Base-by-base conservation (phyloP, 805 yeast genomes). In the Saturnispora mendoncae region DNA sequence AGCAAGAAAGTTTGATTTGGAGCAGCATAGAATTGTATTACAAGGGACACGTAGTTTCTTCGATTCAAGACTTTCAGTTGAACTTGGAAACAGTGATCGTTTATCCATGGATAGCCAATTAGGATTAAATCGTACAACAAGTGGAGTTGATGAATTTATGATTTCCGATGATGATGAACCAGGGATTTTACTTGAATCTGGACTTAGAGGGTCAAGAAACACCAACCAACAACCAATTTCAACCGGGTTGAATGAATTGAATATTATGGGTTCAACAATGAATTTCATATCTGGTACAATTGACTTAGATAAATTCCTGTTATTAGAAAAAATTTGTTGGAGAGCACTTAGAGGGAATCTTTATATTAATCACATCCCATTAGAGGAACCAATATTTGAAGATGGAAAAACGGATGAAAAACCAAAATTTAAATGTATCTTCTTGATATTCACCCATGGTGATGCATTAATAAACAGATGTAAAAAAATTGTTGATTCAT, bases 361-460 rank as follows among this genome's bases (percentile, higher is more conserved):
- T 50, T 85, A 74, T 56, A 77, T 88, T 60, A 80, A 81, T 53
- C 77, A 80, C 57, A 74, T 76, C 38, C 90, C 84, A 45, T 75
- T 90, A 42, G 72, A 74, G 10, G 84, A 80, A 52, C 74, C 78
- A 3, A 64, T 84, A 17, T 66, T 70, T 49, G 90, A n/a, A n/a
- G n/a, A 85, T 52, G 62, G 71, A 26, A 68, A 74, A 52, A 59
- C 78, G 18, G 73, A 73, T 29, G 68, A 70, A 25, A 60, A 63
- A 36, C 73, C 33, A n/a, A 29, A 78, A 5, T 74, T 69, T 44
- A 88, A 88, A 61, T 84, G 83, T 55, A 82, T 86, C 33, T 88
- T 92, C 53, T 72, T 92, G 41, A 79, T 90, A 26, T 88, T 90
- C 56, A 84, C 97, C 15, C 97, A 92, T 62, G 99, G 99, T 55